A percentile compares a stretch with the other conserved stretches of the same genome.
These are phyloP conservation scores for Petunia hybrid DNA, from an alignment of 305 asterid genomes.

Conservation along the genomic window DNA sequence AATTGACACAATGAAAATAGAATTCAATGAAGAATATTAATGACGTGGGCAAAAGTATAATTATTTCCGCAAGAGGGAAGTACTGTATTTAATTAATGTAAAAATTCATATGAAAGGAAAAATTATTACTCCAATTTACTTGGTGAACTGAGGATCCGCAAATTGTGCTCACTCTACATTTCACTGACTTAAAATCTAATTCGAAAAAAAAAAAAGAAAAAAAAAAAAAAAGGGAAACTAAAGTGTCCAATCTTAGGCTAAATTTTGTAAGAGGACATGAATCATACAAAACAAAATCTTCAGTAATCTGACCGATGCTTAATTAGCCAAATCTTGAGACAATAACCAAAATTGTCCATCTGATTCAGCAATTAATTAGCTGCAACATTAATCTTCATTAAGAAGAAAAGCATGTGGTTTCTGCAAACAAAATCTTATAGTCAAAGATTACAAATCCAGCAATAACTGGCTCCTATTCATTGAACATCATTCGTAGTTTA, in stretches of 20 bases:
- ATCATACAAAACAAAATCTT: neutral
- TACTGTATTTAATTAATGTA: neutral
- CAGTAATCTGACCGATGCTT: neutral
- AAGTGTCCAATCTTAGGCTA: neutral
- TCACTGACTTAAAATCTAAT: too few species aligned
- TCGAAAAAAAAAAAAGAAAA: too few species aligned
- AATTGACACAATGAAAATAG: slow-evolving; percentile 1
- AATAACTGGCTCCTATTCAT: slow-evolving; percentile 16
- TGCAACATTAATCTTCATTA: neutral
- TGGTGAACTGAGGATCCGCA: too few species aligned
- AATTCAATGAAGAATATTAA: neutral
- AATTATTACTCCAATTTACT: neutral
- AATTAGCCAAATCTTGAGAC: slow-evolving; percentile 1
- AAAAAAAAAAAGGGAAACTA: too few species aligned
- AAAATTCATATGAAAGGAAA: neutral
- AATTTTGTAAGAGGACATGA: neutral
- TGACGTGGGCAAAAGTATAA: neutral
- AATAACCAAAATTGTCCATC: neutral
- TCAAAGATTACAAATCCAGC: slow-evolving; percentile 28
- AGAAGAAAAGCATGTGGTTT: slow-evolving; percentile 15
- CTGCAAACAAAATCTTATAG: neutral
- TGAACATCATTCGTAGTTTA: neutral
- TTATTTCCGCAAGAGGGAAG: neutral
- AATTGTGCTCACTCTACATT: too few species aligned
- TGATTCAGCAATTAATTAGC: neutral